These are phyloP conservation scores for Phytophthora cryptogea DNA, from an alignment of 352 stramenopile genomes.

Conservation along the genomic window DNA sequence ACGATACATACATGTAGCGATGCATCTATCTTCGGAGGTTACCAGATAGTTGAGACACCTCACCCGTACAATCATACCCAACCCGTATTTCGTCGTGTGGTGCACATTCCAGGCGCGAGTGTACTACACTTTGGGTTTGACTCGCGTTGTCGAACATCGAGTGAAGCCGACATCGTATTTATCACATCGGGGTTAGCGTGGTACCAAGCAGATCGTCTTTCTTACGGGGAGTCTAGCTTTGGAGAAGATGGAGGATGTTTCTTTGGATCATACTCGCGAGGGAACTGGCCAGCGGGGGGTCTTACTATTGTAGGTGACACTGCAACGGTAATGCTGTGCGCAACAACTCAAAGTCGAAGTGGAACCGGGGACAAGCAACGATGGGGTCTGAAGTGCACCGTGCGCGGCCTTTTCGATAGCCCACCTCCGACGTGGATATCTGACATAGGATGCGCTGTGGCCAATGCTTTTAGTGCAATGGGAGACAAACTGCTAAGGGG, in stretches of 20 bases:
- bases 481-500: slow-evolving; percentile 48
- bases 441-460: slow-evolving; percentile 37
- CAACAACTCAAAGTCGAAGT: slow-evolving; percentile 59
- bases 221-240: slow-evolving; percentile 62
- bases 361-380: slow-evolving; percentile 42
- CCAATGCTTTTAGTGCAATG: slow-evolving; percentile 41
- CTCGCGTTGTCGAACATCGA: slow-evolving; percentile 54
- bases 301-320: slow-evolving; percentile 68
- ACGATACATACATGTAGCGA: background rate
- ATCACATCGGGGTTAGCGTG: slow-evolving; percentile 62
- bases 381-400: slow-evolving; percentile 68
- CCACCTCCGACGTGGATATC: slow-evolving; percentile 29
- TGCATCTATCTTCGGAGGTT: slow-evolving; percentile 42
- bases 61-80: slow-evolving; percentile 73
- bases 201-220: slow-evolving; percentile 61
- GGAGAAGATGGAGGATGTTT: slow-evolving; percentile 71
- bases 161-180: slow-evolving; percentile 69
- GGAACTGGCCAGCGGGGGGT: slow-evolving; percentile 60
- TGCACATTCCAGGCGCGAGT: slow-evolving; percentile 57
- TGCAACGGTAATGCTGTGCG: slow-evolving; percentile 68
- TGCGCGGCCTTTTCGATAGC: slow-evolving; percentile 44
- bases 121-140: slow-evolving; percentile 77
- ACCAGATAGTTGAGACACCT: slow-evolving; percentile 60
- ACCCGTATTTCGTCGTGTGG: slow-evolving; percentile 59
- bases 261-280: slow-evolving; percentile 54